phyloP scores from a whole-genome alignment of 495 filamentous ascomycete species.

The Aspergillus baeticus region DNA sequence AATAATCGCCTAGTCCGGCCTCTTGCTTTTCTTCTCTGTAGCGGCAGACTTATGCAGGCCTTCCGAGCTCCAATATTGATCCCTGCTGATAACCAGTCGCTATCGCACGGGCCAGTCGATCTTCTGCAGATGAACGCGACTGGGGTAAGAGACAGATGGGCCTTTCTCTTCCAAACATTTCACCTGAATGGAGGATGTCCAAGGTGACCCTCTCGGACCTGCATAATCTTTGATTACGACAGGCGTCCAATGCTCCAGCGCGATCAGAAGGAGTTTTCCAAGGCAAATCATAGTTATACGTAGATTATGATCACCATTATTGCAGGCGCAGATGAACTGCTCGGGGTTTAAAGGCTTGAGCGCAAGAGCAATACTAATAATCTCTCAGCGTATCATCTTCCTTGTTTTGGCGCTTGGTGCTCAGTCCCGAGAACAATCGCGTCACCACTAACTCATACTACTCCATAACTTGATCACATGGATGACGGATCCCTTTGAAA shows the following conservation, averaged over 20 bases:
- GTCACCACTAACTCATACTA: constrained; percentile 7
- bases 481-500: constrained; percentile 2
- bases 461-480: constrained; percentile 12
- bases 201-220: neutral
- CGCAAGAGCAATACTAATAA: no score
- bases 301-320: constrained; percentile 15
- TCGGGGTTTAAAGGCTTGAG: neutral
- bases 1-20: neutral
- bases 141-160: constrained; percentile 3
- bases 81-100: neutral
- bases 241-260: neutral
- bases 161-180: neutral
- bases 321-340: neutral
- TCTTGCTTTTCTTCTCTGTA: neutral
- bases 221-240: constrained; percentile 4
- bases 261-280: neutral
- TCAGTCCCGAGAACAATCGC: neutral
- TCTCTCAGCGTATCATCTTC: neutral
- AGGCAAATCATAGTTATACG: neutral
- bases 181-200: neutral
- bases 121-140: constrained; percentile 16
- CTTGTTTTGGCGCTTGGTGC: neutral
- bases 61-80: neutral
- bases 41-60: neutral
- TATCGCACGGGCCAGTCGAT: constrained; percentile 6